Evolutionary conservation across 1,284 basidiomycete species (phyloP), one percentile per base, ranked within the genome.

Genomic region (Taiwanofungus camphoratus): DNA sequence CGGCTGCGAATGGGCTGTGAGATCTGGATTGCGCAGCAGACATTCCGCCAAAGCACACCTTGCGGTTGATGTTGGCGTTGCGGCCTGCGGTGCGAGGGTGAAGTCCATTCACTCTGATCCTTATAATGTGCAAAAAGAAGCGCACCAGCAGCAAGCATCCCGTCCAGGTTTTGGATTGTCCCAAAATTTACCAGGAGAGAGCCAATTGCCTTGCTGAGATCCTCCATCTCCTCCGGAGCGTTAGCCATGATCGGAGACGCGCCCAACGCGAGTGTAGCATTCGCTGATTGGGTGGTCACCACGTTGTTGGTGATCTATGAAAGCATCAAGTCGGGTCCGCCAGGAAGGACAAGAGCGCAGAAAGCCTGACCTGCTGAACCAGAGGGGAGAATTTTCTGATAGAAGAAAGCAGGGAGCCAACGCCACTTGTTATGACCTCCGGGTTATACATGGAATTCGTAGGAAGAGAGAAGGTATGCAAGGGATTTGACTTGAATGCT

Each of bases 221-320:
- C 90, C 20, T 77, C 74, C 69, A 92, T 92, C 62, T 98, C 94
- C 49, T 77, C 70, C 0, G 83, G 76, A 26, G 85, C 80, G 22
- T 85, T 85, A 4, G 91, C 87, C 93, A 97, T 98, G 60, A 97
- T 95, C 1, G 94, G 94, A 41, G 89, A 92, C 11, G 84, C 91
- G 24, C 89, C 87, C 4, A 97, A 63, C 0, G 92, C 91, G 7
- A 98, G 74, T 0, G 93, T 94, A 2, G 89, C 78, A 62, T 97
- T 98, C 15, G 93, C 92, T 2, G 87, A 91, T 68, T 95, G 90
- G 24, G 84, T 93, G 16, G 86, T 82, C 20, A 92, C 92, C 24
- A 97, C 93, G 40, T 76, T 83, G 57, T 95, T 95, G 2, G 93
- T 95, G 53, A 95, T 92, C 84, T 94, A 54, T 13, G 26, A 26